Evolutionary conservation across 2,329 filamentous ascomycete species (phyloP).

Genomic region (Kalmusia sp.): DNA sequence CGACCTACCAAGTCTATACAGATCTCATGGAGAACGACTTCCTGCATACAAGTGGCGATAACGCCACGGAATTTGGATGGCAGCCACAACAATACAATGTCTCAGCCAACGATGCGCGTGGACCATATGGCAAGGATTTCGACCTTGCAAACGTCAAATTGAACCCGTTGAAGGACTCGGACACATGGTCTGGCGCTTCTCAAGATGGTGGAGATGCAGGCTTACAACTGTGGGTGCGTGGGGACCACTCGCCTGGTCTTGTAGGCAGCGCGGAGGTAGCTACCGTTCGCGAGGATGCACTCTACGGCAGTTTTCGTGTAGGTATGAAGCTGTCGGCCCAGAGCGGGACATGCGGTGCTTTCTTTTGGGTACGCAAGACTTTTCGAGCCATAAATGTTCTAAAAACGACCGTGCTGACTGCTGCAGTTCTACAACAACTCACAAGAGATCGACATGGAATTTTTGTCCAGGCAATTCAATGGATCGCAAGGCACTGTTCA

Average conservation of each 20-base stretch:
- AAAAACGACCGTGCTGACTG: too few relatives aligned
- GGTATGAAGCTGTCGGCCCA: constrained; percentile 69
- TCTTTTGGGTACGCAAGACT: constrained; percentile 71
- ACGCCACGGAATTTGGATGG: constrained; percentile 64
- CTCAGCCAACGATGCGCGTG: constrained; percentile 63
- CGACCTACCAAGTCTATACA: constrained; percentile 64
- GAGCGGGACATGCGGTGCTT: constrained; percentile 75
- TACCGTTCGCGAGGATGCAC: constrained; percentile 65
- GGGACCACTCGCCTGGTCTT: constrained; percentile 53
- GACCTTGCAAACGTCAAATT: constrained; percentile 63
- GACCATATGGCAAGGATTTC: constrained; percentile 71
- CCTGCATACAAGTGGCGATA: constrained; percentile 59
- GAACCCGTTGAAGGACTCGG: constrained; percentile 55
- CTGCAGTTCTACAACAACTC: constrained; percentile 77
- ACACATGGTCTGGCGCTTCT: constrained; percentile 55
- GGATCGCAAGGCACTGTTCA: constrained; percentile 68
- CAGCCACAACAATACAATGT: constrained; percentile 71
- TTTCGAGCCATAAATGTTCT: constrained; percentile 10
- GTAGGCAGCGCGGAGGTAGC: constrained; percentile 71
- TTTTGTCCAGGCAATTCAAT: constrained; percentile 72
- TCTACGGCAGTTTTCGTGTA: constrained; percentile 74
- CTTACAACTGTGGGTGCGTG: constrained; percentile 48
- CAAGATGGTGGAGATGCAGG: constrained; percentile 51
- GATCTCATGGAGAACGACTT: constrained; percentile 78
- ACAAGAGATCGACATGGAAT: constrained; percentile 83